phyloP scores from a whole-genome alignment of 495 filamentous ascomycete species.

The Xylaria telfairii region DNA sequence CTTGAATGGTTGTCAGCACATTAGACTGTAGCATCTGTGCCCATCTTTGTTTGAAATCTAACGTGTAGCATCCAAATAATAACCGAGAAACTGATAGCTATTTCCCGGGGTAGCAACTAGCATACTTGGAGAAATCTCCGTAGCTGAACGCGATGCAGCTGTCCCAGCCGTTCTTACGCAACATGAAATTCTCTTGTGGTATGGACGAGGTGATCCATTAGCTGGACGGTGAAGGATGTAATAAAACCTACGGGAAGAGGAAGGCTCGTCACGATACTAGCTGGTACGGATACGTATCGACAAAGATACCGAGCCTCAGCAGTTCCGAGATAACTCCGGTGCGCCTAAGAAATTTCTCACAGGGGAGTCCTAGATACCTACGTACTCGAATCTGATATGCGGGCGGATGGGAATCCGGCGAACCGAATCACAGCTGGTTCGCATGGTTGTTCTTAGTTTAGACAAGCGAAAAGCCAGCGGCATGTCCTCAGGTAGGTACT shows the following conservation, averaged over 20 bases:
- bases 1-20: background rate
- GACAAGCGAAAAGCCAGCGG: slow-evolving; percentile 11
- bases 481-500: background rate
- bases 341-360: background rate
- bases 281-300: background rate
- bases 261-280: background rate
- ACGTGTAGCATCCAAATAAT: background rate
- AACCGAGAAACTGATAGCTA: background rate
- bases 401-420: background rate
- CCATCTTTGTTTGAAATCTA: background rate
- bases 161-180: background rate
- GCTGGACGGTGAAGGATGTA: background rate
- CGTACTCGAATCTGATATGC: background rate
- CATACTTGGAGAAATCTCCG: background rate
- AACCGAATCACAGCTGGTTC: slow-evolving; percentile 1
- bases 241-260: background rate
- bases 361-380: background rate
- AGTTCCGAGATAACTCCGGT: background rate
- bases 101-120: background rate
- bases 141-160: background rate
- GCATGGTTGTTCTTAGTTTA: background rate
- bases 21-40: background rate
- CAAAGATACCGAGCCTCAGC: background rate
- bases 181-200: background rate
- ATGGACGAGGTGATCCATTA: background rate